A percentile compares a stretch with the other conserved stretches of the same genome.
phyloP scores from a whole-genome alignment of 106 monocot genomes.

The Dendrobium chrysotoxum region DNA sequence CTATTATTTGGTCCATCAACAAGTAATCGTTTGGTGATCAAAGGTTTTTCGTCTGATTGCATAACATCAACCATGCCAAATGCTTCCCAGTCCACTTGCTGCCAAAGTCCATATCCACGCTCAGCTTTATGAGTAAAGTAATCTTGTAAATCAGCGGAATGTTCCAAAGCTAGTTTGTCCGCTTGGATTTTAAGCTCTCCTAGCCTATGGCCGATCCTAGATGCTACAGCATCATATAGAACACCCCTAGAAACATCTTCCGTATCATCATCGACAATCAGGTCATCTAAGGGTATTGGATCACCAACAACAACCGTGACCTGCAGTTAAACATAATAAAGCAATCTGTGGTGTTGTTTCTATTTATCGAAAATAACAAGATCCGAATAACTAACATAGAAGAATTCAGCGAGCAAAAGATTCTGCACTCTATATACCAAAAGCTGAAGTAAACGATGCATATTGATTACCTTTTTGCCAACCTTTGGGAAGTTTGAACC shows the following conservation, averaged over 20 bases:
- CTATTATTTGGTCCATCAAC: not conserved
- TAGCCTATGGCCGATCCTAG: conserved; percentile 51
- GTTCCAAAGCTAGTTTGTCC: conserved; percentile 51
- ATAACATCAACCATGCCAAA: conserved; percentile 54
- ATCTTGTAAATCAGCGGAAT: conserved; percentile 10
- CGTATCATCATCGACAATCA: conserved; percentile 39
- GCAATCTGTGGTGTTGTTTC: too few species aligned
- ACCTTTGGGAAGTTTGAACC: conserved; percentile 64
- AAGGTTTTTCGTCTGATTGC: conserved; percentile 14
- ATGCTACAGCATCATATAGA: conserved; percentile 63
- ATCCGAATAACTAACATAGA: not conserved
- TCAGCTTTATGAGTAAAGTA: conserved; percentile 8
- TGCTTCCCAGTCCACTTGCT: conserved; percentile 86
- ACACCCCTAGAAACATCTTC: conserved; percentile 35
- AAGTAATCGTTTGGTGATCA: not conserved
- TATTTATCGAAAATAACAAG: not conserved
- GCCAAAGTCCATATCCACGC: conserved; percentile 36
- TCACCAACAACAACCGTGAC: conserved; percentile 83
- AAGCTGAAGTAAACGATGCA: not conserved
- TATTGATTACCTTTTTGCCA: conserved; percentile 51
- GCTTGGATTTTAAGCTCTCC: conserved; percentile 62
- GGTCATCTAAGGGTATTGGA: conserved; percentile 67
- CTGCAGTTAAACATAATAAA: conserved; percentile 22
- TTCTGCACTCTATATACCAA: not conserved
- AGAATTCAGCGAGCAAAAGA: too few species aligned